Evolutionary conservation across 352 stramenopile genomes (phyloP), one percentile per base, ranked within the genome.

Genomic region (Globisporangium camurandrum): DNA sequence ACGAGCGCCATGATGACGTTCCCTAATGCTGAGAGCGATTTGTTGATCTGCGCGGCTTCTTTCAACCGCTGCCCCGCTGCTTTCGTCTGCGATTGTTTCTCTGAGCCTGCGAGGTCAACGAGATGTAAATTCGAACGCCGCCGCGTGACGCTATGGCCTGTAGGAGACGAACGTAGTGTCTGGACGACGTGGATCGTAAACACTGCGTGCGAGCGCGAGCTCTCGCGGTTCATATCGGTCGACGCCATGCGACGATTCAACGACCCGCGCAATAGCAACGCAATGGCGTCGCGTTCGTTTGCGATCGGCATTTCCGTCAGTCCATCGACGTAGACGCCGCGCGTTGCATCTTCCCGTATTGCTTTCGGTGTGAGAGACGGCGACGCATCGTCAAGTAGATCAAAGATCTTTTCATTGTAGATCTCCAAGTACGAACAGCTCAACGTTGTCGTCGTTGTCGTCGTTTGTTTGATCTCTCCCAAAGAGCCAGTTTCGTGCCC

Each of bases 141-240:
- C 7, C 80, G 67, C 1, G 72, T 93, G 40, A 87, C 66, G 20
- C 76, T 57, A 16, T 83, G 63, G 19, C 79, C 81, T 28, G 62
- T 56, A 3, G 68, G 63, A n/a, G n/a, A n/a, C 12, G 80, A 86
- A 24, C 81, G 69, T 42, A 90, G 61, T 3, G 69, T 84, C 22
- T 88, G 84, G 54, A 98, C 79, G 37, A 99, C 50, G 44, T 93
- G 86, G 20, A 99, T 73, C 14, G 95, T 97, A 57, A 99, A 99
- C 22, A 99, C 95, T 6, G 95, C 95, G 61, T 99, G 96, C 0
- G 91, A 98, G 12, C 97, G 77, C 53, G 90, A 98, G 36, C 86
- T 98, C 56, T 96, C 94, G 23, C 84, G 67, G 68, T 99, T 99
- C 97, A 99, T 99, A 30, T 97, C 75, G 0, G 97, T 99, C 2